phyloP scores from a whole-genome alignment of 768 basidiomycete species.

The Auriculariales sp. region DNA sequence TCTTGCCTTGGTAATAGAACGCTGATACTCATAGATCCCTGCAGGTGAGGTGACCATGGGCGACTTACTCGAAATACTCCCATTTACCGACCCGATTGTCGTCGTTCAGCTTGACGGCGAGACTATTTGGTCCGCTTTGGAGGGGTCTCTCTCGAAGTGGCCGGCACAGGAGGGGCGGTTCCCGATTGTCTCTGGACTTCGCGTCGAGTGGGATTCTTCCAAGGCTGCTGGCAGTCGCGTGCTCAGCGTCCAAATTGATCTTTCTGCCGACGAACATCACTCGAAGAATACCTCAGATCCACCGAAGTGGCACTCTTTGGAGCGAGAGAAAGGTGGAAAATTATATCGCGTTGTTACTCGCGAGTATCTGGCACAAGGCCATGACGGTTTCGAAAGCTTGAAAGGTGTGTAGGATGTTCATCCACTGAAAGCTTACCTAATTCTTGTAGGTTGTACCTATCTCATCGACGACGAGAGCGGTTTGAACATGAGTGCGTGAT shows the following conservation, averaged over 20 bases:
- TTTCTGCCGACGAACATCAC: conserved; percentile 17
- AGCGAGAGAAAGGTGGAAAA: conserved; percentile 33
- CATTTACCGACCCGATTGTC: conserved; percentile 75
- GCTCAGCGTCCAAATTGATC: conserved; percentile 50
- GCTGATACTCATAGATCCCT: conserved; percentile 3
- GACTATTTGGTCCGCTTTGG: conserved; percentile 67
- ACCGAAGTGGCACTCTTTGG: conserved; percentile 37
- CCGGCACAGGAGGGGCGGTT: conserved; percentile 95
- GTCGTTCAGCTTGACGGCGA: conserved; percentile 64
- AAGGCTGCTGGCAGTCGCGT: conserved; percentile 57
- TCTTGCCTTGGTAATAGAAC: background rate
- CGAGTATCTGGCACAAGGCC: conserved; percentile 72
- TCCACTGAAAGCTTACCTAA: background rate
- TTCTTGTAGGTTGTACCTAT: conserved; percentile 17
- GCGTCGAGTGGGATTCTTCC: conserved; percentile 77
- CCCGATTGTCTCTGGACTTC: conserved; percentile 73
- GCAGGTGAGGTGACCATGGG: conserved; percentile 66
- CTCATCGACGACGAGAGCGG: conserved; percentile 79
- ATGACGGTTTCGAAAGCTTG: conserved; percentile 67
- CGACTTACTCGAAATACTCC: conserved; percentile 77
- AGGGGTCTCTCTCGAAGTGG: conserved; percentile 58
- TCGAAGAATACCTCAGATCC: conserved; percentile 17
- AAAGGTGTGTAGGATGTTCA: conserved; percentile 34
- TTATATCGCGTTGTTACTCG: conserved; percentile 75
- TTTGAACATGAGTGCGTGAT: conserved; percentile 54